phyloP scores from a whole-genome alignment of 352 stramenopile species.

The Pythium insidiosum region DNA sequence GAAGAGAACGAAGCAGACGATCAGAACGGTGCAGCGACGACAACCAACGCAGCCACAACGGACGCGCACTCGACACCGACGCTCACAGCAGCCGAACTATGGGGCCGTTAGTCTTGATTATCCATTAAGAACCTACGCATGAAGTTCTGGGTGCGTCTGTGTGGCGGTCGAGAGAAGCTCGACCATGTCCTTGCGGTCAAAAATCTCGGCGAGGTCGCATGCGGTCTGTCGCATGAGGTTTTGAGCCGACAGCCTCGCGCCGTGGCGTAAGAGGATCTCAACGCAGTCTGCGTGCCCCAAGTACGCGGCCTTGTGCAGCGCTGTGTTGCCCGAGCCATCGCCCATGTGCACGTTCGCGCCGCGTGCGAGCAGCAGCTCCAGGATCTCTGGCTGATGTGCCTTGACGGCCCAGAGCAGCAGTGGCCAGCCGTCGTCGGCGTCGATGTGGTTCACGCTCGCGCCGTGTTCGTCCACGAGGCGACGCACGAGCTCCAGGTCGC shows the following conservation, averaged over 20 bases:
- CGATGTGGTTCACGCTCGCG: constrained; percentile 28
- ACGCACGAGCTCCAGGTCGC: constrained; percentile 10
- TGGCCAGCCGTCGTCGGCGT: constrained; percentile 28
- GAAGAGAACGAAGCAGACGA: too few species aligned
- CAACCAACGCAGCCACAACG: too few species aligned
- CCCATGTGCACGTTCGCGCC: constrained; percentile 29
- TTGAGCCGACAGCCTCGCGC: constrained; percentile 9
- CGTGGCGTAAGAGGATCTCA: constrained; percentile 19
- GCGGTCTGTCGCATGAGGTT: constrained; percentile 31
- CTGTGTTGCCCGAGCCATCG: constrained; percentile 27
- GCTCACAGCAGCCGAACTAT: too few species aligned
- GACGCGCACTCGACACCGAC: too few species aligned
- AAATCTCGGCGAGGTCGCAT: constrained; percentile 27
- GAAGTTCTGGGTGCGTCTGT: too few species aligned
- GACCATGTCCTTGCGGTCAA: constrained; percentile 26
- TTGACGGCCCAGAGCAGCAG: constrained; percentile 38
- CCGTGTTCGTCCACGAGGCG: constrained; percentile 16
- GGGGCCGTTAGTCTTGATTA: too few species aligned
- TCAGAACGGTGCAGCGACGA: too few species aligned
- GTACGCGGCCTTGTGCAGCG: constrained; percentile 38
- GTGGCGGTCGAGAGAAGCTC: constrained; percentile 18
- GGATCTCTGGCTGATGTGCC: constrained; percentile 16
- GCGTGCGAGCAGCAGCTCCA: constrained; percentile 20
- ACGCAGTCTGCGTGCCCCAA: constrained; percentile 26
- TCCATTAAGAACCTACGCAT: too few species aligned